phyloP scores from a whole-genome alignment of 352 stramenopile species.

The Globisporangium nodosum region DNA sequence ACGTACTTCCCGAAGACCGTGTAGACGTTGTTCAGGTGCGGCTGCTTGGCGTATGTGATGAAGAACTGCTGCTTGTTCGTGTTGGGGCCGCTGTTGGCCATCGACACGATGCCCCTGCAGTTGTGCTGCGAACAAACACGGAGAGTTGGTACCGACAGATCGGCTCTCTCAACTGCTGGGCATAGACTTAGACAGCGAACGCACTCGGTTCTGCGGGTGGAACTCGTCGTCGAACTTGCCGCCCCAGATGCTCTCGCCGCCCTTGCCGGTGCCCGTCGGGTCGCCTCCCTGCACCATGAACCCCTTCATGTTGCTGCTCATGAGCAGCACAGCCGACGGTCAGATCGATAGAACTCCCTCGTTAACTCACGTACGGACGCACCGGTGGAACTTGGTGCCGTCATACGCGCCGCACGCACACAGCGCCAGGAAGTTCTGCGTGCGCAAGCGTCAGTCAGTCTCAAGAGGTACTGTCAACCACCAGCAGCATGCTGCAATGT shows the following conservation, averaged over 20 bases:
- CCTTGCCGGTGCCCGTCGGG: conserved; percentile 88
- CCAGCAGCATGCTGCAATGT: too few species aligned
- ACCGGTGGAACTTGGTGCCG: conserved; percentile 89
- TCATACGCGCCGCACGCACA: conserved; percentile 90
- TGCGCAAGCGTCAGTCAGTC: neutral
- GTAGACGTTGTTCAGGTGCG: conserved; percentile 98
- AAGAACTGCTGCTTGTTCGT: conserved; percentile 98
- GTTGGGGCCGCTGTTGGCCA: conserved; percentile 90
- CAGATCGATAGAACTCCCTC: too few species aligned
- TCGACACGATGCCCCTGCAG: conserved; percentile 86
- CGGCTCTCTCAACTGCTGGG: neutral
- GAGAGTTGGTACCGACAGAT: neutral
- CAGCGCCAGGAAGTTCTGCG: conserved; percentile 95
- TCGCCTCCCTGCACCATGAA: conserved; percentile 90
- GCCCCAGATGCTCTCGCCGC: conserved; percentile 88
- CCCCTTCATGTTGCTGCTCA: conserved; percentile 74
- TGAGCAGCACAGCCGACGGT: conserved; percentile 1
- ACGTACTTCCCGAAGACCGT: conserved; percentile 94
- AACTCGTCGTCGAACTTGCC: conserved; percentile 90
- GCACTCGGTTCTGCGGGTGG: conserved; percentile 78
- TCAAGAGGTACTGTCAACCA: too few species aligned
- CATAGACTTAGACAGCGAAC: neutral
- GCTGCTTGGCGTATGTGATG: conserved; percentile 95
- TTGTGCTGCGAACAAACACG: conserved; percentile 53
- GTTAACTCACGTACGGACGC: conserved; percentile 11